Base-by-base conservation (phyloP, 2,329 filamentous ascomycete species). In the Triangularia setosa region DNA sequence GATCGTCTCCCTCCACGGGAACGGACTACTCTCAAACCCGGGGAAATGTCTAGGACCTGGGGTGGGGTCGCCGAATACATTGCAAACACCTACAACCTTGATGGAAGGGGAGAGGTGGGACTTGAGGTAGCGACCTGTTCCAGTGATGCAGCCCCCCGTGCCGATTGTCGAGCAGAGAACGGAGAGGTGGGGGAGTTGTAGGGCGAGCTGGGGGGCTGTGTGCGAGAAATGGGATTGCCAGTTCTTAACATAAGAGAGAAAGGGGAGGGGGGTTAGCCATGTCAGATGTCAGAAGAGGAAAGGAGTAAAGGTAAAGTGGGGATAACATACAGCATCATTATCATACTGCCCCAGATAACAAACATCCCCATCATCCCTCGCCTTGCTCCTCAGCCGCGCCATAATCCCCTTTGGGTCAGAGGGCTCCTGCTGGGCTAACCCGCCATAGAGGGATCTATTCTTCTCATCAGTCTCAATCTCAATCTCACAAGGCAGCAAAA, bases 121-220 rank as follows among this genome's bases (percentile, higher is more conserved):
- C 64, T 81, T 80, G 71, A 83, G 80, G 71, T 78, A 83, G 4
- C 74, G 76, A 0, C 80, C 78, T 14, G 79, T 70, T 2, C 79
- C 80, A 1, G 79, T 80, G 68, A 81, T 77, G 5, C 78, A 78
- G n/a, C 71, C 79, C 4, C 80, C 79, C 1, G 81, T 85, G 1
- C 83, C 83, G 76, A 85, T 79, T 0, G 80, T 80, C 1, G 81
- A 78, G 67, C 81, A 84, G 21, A 85, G 73, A 2, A 85, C 72
- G 35, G 79, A 81, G 64, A 84, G 80, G 57, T 81, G 75, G 0
- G 82, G 83, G 2, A 84, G 70, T 64, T 85, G 83, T 60, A 75
- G 77, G 58, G 79, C 75, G 27, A 85, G 82, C 66, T 85, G 83
- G 0, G 81, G 80, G 0, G 82, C 83, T 0, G 83, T 85, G 82